Conservation (phyloP, 2,329 filamentous ascomycete species). For the Pseudogymnoascus destructans region DNA sequence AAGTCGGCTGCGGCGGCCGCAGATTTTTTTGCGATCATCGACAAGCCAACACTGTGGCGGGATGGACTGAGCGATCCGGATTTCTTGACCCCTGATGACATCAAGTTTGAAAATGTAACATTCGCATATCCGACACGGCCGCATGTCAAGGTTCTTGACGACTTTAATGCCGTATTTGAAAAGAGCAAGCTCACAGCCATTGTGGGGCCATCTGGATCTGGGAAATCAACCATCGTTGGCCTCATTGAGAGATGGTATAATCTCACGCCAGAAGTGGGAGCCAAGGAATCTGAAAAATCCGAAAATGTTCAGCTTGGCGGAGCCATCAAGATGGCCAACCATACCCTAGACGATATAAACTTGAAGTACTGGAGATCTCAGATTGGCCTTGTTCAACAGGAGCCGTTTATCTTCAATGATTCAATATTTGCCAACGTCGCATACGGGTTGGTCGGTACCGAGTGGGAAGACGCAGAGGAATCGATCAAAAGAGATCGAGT, state of each 20-base stretch:
- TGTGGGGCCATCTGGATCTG: conserved; percentile 58
- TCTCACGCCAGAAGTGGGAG: conserved; percentile 38
- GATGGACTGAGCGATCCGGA: conserved; percentile 35
- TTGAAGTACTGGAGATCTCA: conserved; percentile 47
- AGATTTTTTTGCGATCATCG: conserved; percentile 28
- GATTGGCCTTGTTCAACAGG: conserved; percentile 55
- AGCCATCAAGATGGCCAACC: conserved; percentile 39
- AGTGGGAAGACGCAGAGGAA: conserved; percentile 39
- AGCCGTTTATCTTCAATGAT: conserved; percentile 55
- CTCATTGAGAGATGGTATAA: conserved; percentile 62
- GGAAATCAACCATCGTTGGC: conserved; percentile 63
- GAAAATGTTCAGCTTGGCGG: conserved; percentile 36
- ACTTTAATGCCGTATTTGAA: conserved; percentile 43
- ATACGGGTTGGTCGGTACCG: conserved; percentile 41
- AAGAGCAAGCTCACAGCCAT: conserved; percentile 59
- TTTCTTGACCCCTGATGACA: conserved; percentile 38
- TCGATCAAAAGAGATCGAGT: conserved; percentile 47
- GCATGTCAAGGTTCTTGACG: conserved; percentile 49
- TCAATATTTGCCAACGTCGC: conserved; percentile 51
- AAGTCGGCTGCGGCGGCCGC: conserved; percentile 28
- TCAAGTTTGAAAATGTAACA: conserved; percentile 49
- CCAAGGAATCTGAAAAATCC: conserved; percentile 25
- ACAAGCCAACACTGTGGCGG: conserved; percentile 27
- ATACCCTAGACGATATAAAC: conserved; percentile 43
- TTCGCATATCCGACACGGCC: conserved; percentile 61